These are phyloP conservation scores for Dispira simplex DNA, from an alignment of 192 early-diverging fungal genomes.

Conservation along the genomic window DNA sequence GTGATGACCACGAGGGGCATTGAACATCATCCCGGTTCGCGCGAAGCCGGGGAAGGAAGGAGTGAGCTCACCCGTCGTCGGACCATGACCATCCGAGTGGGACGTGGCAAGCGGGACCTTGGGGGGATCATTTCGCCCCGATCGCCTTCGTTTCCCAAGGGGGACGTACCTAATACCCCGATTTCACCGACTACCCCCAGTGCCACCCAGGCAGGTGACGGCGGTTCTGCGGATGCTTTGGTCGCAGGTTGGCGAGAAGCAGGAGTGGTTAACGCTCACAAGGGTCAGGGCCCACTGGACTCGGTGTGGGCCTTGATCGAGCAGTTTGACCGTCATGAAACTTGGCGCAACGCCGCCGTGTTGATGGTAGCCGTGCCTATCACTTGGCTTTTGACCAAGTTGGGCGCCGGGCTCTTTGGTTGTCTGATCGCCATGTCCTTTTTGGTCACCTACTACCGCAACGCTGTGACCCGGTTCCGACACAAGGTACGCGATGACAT, in stretches of 20 bases:
- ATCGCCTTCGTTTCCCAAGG: not conserved
- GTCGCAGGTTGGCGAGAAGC: conserved; percentile 5
- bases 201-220: not conserved
- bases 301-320: conserved; percentile 19
- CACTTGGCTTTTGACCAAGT: conserved; percentile 26
- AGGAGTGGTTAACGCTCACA: not conserved
- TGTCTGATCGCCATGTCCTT: conserved; percentile 14
- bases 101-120: not conserved
- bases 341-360: conserved; percentile 35
- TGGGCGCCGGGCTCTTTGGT: conserved; percentile 29
- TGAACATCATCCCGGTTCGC: no score
- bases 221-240: not conserved
- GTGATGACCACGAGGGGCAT: no score
- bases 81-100: not conserved
- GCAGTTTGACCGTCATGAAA: conserved; percentile 25
- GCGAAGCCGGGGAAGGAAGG: no score
- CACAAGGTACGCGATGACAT: conserved; percentile 54
- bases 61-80: no score
- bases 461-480: conserved; percentile 49
- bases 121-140: not conserved
- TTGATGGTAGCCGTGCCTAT: conserved; percentile 29
- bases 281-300: conserved; percentile 13
- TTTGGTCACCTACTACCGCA: conserved; percentile 56
- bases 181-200: not conserved
- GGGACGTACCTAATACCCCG: not conserved